Conservation (phyloP, 2,329 filamentous ascomycete species). For the Didymellaceae sp. region DNA sequence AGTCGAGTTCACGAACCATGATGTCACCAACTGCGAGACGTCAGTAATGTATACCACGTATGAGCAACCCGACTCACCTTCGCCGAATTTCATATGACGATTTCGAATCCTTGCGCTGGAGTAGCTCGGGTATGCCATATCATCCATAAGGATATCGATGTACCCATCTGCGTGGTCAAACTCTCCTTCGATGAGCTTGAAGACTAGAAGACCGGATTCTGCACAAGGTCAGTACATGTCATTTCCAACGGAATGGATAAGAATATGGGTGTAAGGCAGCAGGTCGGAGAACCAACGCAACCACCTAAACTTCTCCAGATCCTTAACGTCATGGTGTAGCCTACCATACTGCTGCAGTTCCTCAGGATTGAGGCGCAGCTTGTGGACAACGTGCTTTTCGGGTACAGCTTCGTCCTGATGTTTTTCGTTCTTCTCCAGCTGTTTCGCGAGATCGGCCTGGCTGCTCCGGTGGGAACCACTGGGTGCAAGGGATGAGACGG, state of each 20-base stretch:
- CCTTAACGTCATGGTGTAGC: conserved; percentile 33
- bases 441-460: conserved; percentile 52
- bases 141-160: conserved; percentile 90
- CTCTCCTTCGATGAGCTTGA: conserved; percentile 90
- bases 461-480: conserved; percentile 28
- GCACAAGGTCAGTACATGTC: conserved; percentile 42
- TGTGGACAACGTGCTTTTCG: conserved; percentile 68
- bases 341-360: conserved; percentile 80
- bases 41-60: conserved; percentile 30
- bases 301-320: conserved; percentile 24
- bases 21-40: conserved; percentile 74
- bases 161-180: conserved; percentile 77
- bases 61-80: conserved; percentile 60
- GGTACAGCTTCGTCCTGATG: conserved; percentile 56
- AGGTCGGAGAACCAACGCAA: conserved; percentile 37
- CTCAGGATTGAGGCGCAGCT: conserved; percentile 78
- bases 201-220: conserved; percentile 92
- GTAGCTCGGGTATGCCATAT: conserved; percentile 91
- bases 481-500: conserved; percentile 50
- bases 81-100: conserved; percentile 77
- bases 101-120: conserved; percentile 76
- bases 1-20: conserved; percentile 95
- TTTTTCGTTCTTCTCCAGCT: conserved; percentile 56
- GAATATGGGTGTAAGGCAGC: conserved; percentile 26
- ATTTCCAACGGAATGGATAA: conserved; percentile 5